Conservation (phyloP, 768 basidiomycete species). For the Pleurotus tuoliensis region DNA sequence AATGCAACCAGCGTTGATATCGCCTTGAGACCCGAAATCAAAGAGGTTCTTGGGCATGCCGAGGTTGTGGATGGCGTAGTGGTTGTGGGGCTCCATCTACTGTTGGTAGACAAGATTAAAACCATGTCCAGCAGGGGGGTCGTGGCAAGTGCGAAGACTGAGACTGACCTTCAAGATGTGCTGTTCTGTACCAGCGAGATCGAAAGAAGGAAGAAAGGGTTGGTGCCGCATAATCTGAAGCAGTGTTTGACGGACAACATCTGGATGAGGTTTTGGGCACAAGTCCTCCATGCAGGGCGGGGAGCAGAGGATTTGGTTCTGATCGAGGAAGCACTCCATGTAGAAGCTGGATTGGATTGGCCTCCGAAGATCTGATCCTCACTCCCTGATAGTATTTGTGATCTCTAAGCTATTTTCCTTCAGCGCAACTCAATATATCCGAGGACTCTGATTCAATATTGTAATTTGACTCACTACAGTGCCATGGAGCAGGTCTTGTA, state of each 20-base stretch:
- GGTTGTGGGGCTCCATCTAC: not conserved
- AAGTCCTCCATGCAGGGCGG: too few species aligned
- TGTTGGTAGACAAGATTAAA: conserved; percentile 6
- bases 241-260: not conserved
- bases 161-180: not conserved
- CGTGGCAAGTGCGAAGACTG: not conserved
- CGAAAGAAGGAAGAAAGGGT: not conserved
- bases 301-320: too few species aligned
- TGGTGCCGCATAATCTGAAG: not conserved
- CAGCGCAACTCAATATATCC: too few species aligned
- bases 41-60: not conserved
- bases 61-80: not conserved
- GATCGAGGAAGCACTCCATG: too few species aligned
- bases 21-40: not conserved
- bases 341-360: too few species aligned
- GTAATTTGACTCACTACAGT: too few species aligned
- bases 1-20: conserved; percentile 6
- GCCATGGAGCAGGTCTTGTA: too few species aligned
- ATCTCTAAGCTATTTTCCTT: too few species aligned
- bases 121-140: not conserved
- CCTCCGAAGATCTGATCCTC: too few species aligned
- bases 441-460: too few species aligned
- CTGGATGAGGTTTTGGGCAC: not conserved
- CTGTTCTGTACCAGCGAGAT: conserved; percentile 5
- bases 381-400: too few species aligned